Conservation (phyloP, 2,329 filamentous ascomycete species). For the Teratosphaeria gauchensis region DNA sequence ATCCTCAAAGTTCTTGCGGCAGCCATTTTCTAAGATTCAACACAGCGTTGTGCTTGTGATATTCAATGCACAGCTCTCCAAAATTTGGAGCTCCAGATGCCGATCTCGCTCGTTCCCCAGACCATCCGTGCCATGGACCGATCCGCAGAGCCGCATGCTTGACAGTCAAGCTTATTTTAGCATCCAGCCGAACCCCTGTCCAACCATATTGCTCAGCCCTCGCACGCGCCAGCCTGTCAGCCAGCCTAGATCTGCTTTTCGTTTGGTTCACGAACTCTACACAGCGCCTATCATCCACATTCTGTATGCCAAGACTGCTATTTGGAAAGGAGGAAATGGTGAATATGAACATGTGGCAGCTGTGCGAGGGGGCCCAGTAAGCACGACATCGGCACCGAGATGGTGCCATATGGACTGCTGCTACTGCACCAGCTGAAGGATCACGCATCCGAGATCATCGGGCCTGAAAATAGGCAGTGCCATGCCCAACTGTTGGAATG, state of each 20-base stretch:
- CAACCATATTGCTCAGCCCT: neutral
- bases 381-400: neutral
- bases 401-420: too few species aligned
- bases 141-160: neutral
- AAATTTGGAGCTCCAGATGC: neutral
- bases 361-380: neutral
- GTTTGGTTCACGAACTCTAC: neutral
- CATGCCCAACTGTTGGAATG: too few species aligned
- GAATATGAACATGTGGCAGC: too few species aligned
- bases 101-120: neutral
- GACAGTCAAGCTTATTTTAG: neutral
- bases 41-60: neutral
- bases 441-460: neutral
- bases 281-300: neutral
- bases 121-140: neutral
- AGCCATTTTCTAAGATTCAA: conserved; percentile 40
- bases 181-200: neutral
- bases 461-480: neutral
- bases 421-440: too few species aligned
- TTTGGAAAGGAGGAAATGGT: neutral
- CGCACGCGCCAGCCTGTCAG: neutral
- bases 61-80: neutral
- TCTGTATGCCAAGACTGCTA: neutral
- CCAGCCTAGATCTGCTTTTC: neutral
- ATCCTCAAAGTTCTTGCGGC: conserved; percentile 54